Evolutionary conservation across 495 filamentous ascomycete species (phyloP).

Genomic region (Penicillium pancosmium): DNA sequence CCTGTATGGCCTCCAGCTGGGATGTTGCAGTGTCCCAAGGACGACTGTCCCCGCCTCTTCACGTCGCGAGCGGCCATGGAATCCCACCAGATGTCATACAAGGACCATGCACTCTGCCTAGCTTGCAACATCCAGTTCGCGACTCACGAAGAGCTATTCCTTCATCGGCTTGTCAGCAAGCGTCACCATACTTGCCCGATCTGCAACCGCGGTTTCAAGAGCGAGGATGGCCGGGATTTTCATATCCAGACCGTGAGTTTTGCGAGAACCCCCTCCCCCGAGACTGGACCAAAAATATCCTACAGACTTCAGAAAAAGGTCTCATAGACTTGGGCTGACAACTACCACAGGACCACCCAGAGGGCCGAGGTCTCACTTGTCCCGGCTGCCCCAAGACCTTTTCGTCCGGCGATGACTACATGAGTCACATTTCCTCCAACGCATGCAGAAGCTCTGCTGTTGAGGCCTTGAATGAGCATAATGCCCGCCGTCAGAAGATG

Average conservation of each 20-base stretch:
- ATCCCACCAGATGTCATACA: slow-evolving; percentile 46
- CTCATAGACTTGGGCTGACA: background rate
- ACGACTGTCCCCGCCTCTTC: slow-evolving; percentile 65
- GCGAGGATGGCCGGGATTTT: slow-evolving; percentile 42
- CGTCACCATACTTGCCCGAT: slow-evolving; percentile 53
- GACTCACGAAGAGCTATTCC: slow-evolving; percentile 41
- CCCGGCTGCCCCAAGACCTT: slow-evolving; percentile 47
- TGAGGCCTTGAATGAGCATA: slow-evolving; percentile 48
- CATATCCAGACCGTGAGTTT: slow-evolving; percentile 50
- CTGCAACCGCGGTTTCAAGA: slow-evolving; percentile 55
- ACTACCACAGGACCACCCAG: slow-evolving; percentile 40
- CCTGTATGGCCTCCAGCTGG: background rate
- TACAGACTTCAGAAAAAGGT: background rate
- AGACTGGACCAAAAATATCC: background rate
- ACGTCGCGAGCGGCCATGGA: slow-evolving; percentile 46
- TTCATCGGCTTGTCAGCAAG: slow-evolving; percentile 43
- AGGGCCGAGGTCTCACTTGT: slow-evolving; percentile 49
- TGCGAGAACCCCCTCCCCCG: background rate
- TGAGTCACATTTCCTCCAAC: background rate
- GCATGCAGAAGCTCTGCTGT: slow-evolving; percentile 26
- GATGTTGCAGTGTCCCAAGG: background rate
- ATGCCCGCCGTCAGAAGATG: slow-evolving; percentile 51
- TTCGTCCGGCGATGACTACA: slow-evolving; percentile 15
- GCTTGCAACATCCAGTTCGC: slow-evolving; percentile 53
- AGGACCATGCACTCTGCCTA: slow-evolving; percentile 53